A percentile compares a stretch with the other conserved stretches of the same genome.
phyloP scores from a whole-genome alignment of 306 rosid genomes.

The Hippophae rhamnoides region DNA sequence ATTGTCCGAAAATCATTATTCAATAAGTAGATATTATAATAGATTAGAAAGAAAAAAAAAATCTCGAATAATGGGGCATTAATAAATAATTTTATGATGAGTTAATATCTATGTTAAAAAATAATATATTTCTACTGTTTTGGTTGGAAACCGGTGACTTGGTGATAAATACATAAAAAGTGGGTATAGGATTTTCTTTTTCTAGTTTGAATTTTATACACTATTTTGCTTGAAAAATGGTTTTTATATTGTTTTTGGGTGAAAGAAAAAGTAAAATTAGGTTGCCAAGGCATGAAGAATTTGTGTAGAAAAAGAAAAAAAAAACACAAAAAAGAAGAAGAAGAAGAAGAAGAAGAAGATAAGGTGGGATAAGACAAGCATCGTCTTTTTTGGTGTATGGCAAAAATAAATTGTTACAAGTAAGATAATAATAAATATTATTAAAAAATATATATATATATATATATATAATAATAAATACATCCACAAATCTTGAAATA shows the following conservation, averaged over 20 bases:
- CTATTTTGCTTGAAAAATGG: constrained; percentile 33
- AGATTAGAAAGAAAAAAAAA: constrained; percentile 13
- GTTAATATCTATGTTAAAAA: constrained; percentile 30
- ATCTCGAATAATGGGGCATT: constrained; percentile 30
- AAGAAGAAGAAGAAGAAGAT: constrained; percentile 4
- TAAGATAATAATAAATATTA: constrained; percentile 4
- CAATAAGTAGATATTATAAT: constrained; percentile 27
- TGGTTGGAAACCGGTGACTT: constrained; percentile 68
- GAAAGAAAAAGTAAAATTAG: constrained; percentile 55
- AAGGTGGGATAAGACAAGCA: constrained; percentile 38
- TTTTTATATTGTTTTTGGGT: constrained; percentile 38
- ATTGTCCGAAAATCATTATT: constrained; percentile 56
- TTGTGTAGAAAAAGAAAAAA: constrained; percentile 28
- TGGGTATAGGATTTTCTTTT: constrained; percentile 53
- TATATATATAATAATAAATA: neutral
- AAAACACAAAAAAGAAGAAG: constrained; percentile 2
- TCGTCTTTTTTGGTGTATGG: constrained; percentile 22
- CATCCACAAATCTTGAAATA: neutral
- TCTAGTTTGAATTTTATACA: constrained; percentile 18
- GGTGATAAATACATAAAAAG: constrained; percentile 41
- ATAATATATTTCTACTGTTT: constrained; percentile 28
- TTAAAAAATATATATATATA: no score
- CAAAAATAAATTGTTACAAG: constrained; percentile 17
- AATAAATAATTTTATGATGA: constrained; percentile 29
- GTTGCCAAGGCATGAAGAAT: constrained; percentile 72